Evolutionary conservation across 2,329 filamentous ascomycete genomes (phyloP), one percentile per base, ranked within the genome.

Genomic region (Orbilia quercus): DNA sequence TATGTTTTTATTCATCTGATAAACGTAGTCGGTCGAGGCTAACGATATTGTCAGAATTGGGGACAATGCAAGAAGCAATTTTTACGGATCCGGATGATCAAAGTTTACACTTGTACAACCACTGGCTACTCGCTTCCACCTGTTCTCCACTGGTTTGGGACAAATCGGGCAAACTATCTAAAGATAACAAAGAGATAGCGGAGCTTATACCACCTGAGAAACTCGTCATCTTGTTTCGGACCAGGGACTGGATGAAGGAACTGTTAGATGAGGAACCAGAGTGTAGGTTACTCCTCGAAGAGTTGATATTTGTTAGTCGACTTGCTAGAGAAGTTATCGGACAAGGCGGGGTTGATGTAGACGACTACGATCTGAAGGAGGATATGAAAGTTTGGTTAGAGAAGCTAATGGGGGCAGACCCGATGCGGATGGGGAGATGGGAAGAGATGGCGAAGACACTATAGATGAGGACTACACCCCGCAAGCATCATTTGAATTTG

Each of bases 31-130:
- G n/a, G n/a, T n/a, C n/a, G n/a, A n/a, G n/a, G n/a, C n/a, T n/a
- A 44, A 53, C 1, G 7, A 14, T 22, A 4, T 9, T 14, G 23
- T 48, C 44, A 86, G 95, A 99, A 82, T 84, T 98, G 55, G 84
- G 86, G 23, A 82, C 91, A 45, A 89, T 96, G 23, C 88, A 90
- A 63, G 86, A 89, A 65, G 93, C 90, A 0, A 84, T 98, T 53
- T 95, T 92, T 71, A 91, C 91, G 38, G 93, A 96, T 67, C 92
- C 94, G 0, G 92, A 96, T 77, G 94, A 98, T 79, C 94, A 98
- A 79, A 96, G 92, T 16, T 84, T 97, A 4, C 99, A 95, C 93
- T 96, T 96, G 81, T 98, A 99, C 79, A 92, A 98, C 80, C 90
- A 95, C 77, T 96, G 75, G 73, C 44, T 77, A 38, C 50, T 78